Percentiles rank a stretch among this genome's conserved stretches.
Conservation (phyloP, 768 basidiomycete species). For the Auricularia sp. region DNA sequence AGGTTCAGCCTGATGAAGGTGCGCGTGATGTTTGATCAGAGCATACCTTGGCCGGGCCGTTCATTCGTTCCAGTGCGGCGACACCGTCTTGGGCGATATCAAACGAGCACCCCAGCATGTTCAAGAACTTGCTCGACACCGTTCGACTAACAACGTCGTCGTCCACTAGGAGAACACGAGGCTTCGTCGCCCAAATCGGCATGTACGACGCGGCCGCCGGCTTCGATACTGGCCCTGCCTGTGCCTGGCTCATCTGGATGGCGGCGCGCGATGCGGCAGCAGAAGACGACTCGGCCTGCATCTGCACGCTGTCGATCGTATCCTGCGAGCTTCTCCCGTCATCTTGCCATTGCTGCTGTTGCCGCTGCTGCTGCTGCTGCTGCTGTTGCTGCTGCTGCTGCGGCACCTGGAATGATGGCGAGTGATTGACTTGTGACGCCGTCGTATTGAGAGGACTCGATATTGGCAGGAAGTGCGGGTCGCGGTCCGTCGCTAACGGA, state of each 20-base stretch:
- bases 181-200: slow-evolving; percentile 13
- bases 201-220: background rate
- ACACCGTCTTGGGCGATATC: slow-evolving; percentile 93
- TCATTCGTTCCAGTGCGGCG: slow-evolving; percentile 92
- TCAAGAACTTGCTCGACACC: slow-evolving; percentile 84
- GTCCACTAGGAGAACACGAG: slow-evolving; percentile 29
- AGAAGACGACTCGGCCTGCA: background rate
- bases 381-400: background rate
- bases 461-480: background rate
- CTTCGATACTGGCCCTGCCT: background rate
- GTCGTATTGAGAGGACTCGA: background rate
- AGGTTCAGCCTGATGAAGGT: no score
- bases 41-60: slow-evolving; percentile 52
- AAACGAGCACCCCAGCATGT: slow-evolving; percentile 90
- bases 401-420: background rate
- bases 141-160: slow-evolving; percentile 54
- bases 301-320: background rate
- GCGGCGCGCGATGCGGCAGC: background rate
- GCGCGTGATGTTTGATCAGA: no score
- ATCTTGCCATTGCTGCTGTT: background rate
- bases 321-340: background rate
- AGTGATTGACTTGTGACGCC: background rate
- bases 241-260: background rate
- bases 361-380: background rate
- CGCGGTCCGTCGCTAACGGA: background rate